Percentiles rank a stretch among this genome's conserved stretches.
phyloP scores from a whole-genome alignment of 2,329 filamentous ascomycete genomes.

The Coniochaeta sp. region DNA sequence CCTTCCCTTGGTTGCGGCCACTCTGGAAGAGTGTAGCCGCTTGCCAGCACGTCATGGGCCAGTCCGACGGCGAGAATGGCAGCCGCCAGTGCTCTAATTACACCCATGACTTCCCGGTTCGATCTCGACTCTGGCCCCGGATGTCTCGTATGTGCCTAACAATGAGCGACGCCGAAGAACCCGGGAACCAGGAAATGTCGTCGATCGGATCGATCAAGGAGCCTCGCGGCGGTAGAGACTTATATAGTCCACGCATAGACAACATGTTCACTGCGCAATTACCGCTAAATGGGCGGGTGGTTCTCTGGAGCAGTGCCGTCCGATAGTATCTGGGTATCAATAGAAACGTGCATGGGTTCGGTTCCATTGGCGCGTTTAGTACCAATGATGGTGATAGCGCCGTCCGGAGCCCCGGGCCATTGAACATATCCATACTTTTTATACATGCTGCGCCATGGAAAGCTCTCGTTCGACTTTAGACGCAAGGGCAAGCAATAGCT shows the following conservation, averaged over 20 bases:
- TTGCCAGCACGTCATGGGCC: neutral
- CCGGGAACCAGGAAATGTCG: neutral
- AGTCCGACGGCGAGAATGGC: neutral
- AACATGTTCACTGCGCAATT: neutral
- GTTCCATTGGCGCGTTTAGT: neutral
- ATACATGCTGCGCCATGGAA: neutral
- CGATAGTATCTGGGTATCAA: neutral
- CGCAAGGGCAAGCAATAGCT: neutral
- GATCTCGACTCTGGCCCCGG: neutral
- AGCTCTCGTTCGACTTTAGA: neutral
- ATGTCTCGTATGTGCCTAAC: neutral
- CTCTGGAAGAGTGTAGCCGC: neutral
- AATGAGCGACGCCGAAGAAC: neutral
- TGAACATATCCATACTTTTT: neutral
- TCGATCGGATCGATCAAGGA: neutral
- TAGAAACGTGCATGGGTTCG: neutral
- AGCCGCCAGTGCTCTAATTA: neutral
- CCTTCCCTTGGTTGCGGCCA: neutral
- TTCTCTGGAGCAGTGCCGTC: neutral
- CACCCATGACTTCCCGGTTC: neutral
- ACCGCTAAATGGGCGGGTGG: neutral
- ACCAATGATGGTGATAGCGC: neutral
- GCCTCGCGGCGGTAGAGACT: neutral
- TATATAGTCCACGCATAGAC: neutral
- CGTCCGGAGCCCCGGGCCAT: neutral